Evolutionary conservation across 352 stramenopile genomes (phyloP).

Genomic region (Plasmopara halstedii): DNA sequence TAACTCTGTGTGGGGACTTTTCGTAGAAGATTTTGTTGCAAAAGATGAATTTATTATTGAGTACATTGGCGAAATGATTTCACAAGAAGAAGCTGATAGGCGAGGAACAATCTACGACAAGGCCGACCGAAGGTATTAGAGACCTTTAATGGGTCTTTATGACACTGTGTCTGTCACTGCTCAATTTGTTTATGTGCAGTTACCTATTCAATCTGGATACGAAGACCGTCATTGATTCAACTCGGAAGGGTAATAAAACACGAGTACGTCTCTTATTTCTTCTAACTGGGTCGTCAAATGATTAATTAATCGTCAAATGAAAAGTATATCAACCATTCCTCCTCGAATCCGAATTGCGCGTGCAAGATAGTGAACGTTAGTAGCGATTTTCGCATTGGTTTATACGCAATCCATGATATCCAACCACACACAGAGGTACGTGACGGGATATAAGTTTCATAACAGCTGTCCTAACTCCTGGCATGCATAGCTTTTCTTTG

Average conservation of each 20-base stretch:
- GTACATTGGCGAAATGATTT: slow-evolving; percentile 93
- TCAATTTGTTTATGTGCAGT: slow-evolving; percentile 16
- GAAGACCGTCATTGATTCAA: slow-evolving; percentile 90
- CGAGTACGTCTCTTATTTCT: slow-evolving; percentile 33
- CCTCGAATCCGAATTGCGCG: slow-evolving; percentile 76
- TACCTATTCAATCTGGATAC: slow-evolving; percentile 94
- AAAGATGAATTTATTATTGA: slow-evolving; percentile 93
- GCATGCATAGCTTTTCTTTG: slow-evolving; percentile 69
- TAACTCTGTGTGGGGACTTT: slow-evolving; percentile 88
- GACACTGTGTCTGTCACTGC: not conserved
- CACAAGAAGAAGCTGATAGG: slow-evolving; percentile 86
- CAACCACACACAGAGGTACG: slow-evolving; percentile 72
- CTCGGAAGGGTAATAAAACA: slow-evolving; percentile 92
- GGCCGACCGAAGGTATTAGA: slow-evolving; percentile 61
- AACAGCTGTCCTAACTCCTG: not conserved
- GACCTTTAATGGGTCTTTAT: too few species aligned
- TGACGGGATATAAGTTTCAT: too few species aligned
- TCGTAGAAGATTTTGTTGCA: slow-evolving; percentile 76
- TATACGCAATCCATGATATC: slow-evolving; percentile 90
- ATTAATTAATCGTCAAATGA: not conserved
- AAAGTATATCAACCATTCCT: slow-evolving; percentile 88
- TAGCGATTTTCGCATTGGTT: slow-evolving; percentile 88
- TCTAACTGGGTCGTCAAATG: not conserved
- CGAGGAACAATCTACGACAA: slow-evolving; percentile 86
- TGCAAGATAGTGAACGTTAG: slow-evolving; percentile 88